These are phyloP conservation scores for Eruca vesicaria DNA, from an alignment of 441 rosid genomes.

Conservation along the genomic window DNA sequence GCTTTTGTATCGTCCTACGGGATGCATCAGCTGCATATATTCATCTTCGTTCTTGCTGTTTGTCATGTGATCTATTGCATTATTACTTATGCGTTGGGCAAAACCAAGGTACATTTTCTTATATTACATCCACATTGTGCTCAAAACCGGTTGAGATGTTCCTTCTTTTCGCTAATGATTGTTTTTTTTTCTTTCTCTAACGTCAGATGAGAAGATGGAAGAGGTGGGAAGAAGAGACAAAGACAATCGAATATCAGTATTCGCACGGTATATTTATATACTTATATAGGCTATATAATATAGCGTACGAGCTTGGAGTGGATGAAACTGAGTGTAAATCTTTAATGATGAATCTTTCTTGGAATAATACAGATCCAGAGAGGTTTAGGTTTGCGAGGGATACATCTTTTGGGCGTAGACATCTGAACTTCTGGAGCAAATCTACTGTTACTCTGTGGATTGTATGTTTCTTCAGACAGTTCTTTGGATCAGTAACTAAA, in stretches of 20 bases:
- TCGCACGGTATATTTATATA: slow-evolving; percentile 43
- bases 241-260: slow-evolving; percentile 60
- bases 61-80: slow-evolving; percentile 57
- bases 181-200: neutral
- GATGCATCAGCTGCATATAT: slow-evolving; percentile 62
- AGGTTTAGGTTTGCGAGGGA: slow-evolving; percentile 72
- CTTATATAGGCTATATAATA: neutral
- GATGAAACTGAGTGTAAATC: neutral
- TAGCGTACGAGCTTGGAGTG: neutral
- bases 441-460: slow-evolving; percentile 48
- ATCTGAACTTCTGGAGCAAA: slow-evolving; percentile 51
- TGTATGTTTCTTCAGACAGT: slow-evolving; percentile 69
- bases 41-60: slow-evolving; percentile 59
- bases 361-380: slow-evolving; percentile 51
- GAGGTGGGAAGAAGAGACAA: slow-evolving; percentile 67
- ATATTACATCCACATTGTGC: neutral
- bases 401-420: slow-evolving; percentile 72
- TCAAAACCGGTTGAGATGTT: neutral
- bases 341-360: neutral
- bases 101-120: slow-evolving; percentile 45
- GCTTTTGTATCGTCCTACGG: slow-evolving; percentile 58
- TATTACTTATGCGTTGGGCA: slow-evolving; percentile 56
- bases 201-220: slow-evolving; percentile 63
- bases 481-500: slow-evolving; percentile 60
- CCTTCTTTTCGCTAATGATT: neutral